phyloP scores from a whole-genome alignment of 345 rosid genomes.

The Hypericum perforatum region DNA sequence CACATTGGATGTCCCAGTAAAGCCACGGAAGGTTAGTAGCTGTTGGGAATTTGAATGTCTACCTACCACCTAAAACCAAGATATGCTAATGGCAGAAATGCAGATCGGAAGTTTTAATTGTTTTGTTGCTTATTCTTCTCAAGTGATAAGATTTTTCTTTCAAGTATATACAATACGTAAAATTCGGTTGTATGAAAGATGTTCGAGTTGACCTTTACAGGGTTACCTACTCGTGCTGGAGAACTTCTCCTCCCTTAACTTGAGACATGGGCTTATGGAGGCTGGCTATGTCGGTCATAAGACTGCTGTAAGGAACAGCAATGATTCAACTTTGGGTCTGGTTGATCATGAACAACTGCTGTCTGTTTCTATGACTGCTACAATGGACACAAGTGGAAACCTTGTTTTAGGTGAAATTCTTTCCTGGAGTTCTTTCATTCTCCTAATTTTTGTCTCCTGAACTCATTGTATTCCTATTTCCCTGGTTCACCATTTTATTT shows the following conservation, averaged over 20 bases:
- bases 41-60: too few species aligned
- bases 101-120: not conserved
- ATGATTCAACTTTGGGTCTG: conserved; percentile 24
- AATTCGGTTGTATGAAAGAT: too few species aligned
- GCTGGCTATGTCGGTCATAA: conserved; percentile 53
- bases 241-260: conserved; percentile 41
- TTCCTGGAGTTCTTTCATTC: not conserved
- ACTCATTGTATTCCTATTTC: not conserved
- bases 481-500: not conserved
- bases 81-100: not conserved
- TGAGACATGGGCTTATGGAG: conserved; percentile 88
- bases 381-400: conserved; percentile 59
- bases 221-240: conserved; percentile 84
- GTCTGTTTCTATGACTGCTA: conserved; percentile 82
- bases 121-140: not conserved
- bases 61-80: too few species aligned
- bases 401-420: conserved; percentile 61
- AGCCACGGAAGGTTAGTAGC: conserved; percentile 68
- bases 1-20: conserved; percentile 46
- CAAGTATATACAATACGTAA: too few species aligned
- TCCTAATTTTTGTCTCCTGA: not conserved
- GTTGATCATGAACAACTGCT: conserved; percentile 32
- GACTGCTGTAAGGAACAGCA: conserved; percentile 9
- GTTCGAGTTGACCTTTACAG: conserved; percentile 24
- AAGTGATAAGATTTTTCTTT: not conserved